Percentiles rank a stretch among this genome's conserved stretches.
Evolutionary conservation across 1,139 yeast genomes (phyloP).

Genomic region (Trichomonascaceae sp.): DNA sequence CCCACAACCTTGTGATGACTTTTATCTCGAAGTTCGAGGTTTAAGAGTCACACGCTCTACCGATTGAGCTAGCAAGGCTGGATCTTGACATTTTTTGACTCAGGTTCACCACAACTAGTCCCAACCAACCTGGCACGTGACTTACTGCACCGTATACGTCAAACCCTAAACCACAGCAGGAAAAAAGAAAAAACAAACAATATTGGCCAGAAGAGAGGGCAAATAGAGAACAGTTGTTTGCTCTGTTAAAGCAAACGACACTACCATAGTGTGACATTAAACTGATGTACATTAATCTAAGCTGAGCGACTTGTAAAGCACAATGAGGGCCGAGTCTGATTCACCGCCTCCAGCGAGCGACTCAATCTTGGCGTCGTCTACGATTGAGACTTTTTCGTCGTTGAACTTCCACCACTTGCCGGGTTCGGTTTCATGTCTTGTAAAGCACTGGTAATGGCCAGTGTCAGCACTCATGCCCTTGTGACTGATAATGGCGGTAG

Average conservation of each 20-base stretch:
- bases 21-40: conserved; percentile 3
- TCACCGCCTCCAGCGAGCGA: conserved; percentile 94
- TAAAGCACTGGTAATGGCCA: conserved; percentile 92
- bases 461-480: conserved; percentile 94
- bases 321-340: conserved; percentile 84
- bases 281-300: conserved; percentile 10
- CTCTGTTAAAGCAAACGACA: no score
- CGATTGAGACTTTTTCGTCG: conserved; percentile 78
- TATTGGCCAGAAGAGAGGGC: no score
- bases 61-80: conserved; percentile 10
- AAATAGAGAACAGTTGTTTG: no score
- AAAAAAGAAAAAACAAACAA: neutral
- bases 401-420: conserved; percentile 84
- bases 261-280: no score
- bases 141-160: neutral
- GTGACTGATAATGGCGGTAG: conserved; percentile 78
- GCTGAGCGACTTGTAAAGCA: conserved; percentile 61
- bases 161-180: neutral
- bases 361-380: conserved; percentile 69
- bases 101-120: neutral
- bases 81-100: neutral
- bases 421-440: conserved; percentile 55
- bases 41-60: conserved; percentile 10
- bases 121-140: neutral
- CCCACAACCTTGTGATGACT: conserved; percentile 10